Evolutionary conservation across 2,329 filamentous ascomycete genomes (phyloP), one percentile per base, ranked within the genome.

Genomic region (Colletotrichum agaves): DNA sequence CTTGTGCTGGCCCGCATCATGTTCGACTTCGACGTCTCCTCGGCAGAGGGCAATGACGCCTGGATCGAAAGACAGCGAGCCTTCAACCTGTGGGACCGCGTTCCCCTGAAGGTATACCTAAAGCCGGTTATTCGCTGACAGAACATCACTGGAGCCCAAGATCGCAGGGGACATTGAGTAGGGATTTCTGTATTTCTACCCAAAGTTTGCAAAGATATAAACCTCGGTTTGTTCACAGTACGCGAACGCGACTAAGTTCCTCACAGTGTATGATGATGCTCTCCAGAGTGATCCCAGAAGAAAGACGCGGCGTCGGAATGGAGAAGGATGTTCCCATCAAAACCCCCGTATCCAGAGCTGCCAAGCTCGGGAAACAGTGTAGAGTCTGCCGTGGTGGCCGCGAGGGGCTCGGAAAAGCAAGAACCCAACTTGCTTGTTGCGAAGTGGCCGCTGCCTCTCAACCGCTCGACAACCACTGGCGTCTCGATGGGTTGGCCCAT

Each of bases 391-490:
- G 27, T 31, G 1, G 64, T 3, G 3, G 27, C 39, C 1, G 60
- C 12, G 35, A 52, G 58, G 1, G 35, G 39, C 17, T 58, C 44
- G 0, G 37, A 12, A 33, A 12, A 19, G 27, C 27, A 27, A 3
- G 49, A 5, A 5, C 11, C 15, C 4, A 15, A 2, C 5, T n/a
- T 35, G 43, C 33, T 50, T 43, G n/a, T 27, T 13, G 56, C 49
- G 57, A 44, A 53, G n/a, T n/a, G 46, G 11, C 56, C 73, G 35
- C 79, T 70, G 2, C 78, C 73, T 41, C 80, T 81, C 13, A 88
- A 76, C 46, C 77, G 82, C 33, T 75, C 71, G 17, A 89, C 79
- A 47, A 81, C 87, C 3, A 70, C 72, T 0, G 86, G 86, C 10
- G 76, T 77, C 19, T 82, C 76, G 8, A 83, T 76, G 1, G 72